Evolutionary conservation across 1,139 yeast species (phyloP).

Genomic region (Blastobotrys serpentis): DNA sequence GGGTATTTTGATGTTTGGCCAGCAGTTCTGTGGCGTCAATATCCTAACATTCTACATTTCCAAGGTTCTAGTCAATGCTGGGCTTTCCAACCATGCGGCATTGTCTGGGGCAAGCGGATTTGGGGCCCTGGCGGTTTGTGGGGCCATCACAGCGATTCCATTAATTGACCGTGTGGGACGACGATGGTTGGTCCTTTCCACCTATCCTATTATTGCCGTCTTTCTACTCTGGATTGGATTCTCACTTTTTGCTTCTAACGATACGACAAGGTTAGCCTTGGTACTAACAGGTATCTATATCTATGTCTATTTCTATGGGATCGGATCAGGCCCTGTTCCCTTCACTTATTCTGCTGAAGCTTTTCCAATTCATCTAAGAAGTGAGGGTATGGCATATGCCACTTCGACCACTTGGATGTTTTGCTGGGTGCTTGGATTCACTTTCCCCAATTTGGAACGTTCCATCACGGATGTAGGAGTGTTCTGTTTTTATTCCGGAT

Average conservation of each 20-base stretch:
- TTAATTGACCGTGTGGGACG: constrained; percentile 82
- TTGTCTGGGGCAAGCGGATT: constrained; percentile 83
- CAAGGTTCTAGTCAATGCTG: constrained; percentile 66
- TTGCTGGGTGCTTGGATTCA: constrained; percentile 73
- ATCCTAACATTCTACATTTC: constrained; percentile 70
- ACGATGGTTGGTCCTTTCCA: constrained; percentile 61
- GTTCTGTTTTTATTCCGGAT: not conserved
- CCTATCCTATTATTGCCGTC: constrained; percentile 72
- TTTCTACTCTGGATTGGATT: constrained; percentile 72
- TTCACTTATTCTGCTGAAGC: constrained; percentile 88
- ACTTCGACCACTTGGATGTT: constrained; percentile 86
- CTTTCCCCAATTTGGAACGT: constrained; percentile 63
- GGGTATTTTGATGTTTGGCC: constrained; percentile 58
- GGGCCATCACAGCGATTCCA: constrained; percentile 80
- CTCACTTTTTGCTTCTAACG: constrained; percentile 63
- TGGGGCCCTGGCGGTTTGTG: constrained; percentile 75
- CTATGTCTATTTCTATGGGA: constrained; percentile 70
- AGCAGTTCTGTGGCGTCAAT: constrained; percentile 88
- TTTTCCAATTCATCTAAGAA: constrained; percentile 80
- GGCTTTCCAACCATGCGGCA: constrained; percentile 60
- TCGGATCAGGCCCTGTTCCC: constrained; percentile 90
- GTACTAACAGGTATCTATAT: constrained; percentile 71
- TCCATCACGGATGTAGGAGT: constrained; percentile 25
- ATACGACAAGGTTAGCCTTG: constrained; percentile 58
- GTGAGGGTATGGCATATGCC: constrained; percentile 81